A percentile compares a stretch with the other conserved stretches of the same genome.
phyloP scores from a whole-genome alignment of 768 basidiomycete species.

The Pleurotus tuber-regium region DNA sequence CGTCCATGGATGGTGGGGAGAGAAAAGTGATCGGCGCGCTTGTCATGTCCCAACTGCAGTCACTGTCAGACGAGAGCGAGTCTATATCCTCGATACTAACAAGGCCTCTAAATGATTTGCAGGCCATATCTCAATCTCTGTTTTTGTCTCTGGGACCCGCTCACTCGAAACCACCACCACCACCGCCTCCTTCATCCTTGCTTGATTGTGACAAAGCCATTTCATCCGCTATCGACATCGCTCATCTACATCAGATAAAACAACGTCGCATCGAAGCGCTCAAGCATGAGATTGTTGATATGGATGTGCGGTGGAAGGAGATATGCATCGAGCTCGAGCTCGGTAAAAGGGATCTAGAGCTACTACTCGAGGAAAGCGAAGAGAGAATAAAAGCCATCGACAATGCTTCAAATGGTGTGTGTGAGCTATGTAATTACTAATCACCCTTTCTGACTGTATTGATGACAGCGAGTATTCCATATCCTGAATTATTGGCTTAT shows the following conservation, averaged over 20 bases:
- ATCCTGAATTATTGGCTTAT: constrained; percentile 75
- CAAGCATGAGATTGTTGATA: constrained; percentile 64
- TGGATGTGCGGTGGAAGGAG: constrained; percentile 67
- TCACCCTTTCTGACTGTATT: not conserved
- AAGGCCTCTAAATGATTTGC: constrained; percentile 58
- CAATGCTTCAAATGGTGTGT: constrained; percentile 66
- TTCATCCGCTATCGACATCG: constrained; percentile 61
- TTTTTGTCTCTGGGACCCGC: constrained; percentile 73
- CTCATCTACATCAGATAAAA: constrained; percentile 71
- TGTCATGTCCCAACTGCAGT: too few relatives aligned
- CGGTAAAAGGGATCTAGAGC: constrained; percentile 68
- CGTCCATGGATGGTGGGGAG: too few relatives aligned
- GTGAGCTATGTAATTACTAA: not conserved
- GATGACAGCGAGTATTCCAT: constrained; percentile 2
- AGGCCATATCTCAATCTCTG: constrained; percentile 62
- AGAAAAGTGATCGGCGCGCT: too few relatives aligned
- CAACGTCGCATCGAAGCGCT: constrained; percentile 73
- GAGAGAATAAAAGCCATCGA: constrained; percentile 67
- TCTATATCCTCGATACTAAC: constrained; percentile 67
- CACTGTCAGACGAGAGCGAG: too few relatives aligned
- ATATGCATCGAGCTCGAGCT: constrained; percentile 64
- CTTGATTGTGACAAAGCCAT: constrained; percentile 61
- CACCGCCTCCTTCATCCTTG: constrained; percentile 59
- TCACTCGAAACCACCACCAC: constrained; percentile 59
- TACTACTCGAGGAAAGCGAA: constrained; percentile 73